Percentiles rank a stretch among this genome's conserved stretches.
phyloP scores from a whole-genome alignment of 164 flowering plant genomes.

The Brasenia schreberi region DNA sequence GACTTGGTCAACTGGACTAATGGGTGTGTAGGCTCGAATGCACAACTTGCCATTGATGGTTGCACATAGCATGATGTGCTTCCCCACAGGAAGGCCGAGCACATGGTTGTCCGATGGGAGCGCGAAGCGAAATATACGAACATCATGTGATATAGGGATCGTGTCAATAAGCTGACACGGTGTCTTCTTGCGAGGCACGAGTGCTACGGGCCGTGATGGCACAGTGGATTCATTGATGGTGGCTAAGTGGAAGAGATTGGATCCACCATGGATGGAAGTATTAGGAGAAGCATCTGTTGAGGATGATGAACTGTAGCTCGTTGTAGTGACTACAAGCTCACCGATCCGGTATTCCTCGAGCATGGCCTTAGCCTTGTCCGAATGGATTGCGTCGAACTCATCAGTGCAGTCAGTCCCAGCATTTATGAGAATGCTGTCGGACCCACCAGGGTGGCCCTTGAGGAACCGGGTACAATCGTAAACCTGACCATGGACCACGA shows the following conservation, averaged over 20 bases:
- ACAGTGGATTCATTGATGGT: conserved; percentile 42
- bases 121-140: conserved; percentile 55
- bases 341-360: conserved; percentile 69
- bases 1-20: conserved; percentile 45
- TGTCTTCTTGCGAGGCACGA: conserved; percentile 52
- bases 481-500: conserved; percentile 82
- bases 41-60: conserved; percentile 55
- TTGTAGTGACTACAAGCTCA: conserved; percentile 32
- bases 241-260: conserved; percentile 21
- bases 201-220: conserved; percentile 19
- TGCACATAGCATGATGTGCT: conserved; percentile 78
- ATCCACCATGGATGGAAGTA: conserved; percentile 50
- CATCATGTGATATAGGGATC: conserved; percentile 55
- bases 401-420: conserved; percentile 96
- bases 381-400: conserved; percentile 95
- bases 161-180: conserved; percentile 57
- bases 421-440: conserved; percentile 89
- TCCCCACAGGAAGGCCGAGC: conserved; percentile 78
- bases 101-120: conserved; percentile 57
- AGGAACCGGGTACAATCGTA: conserved; percentile 87
- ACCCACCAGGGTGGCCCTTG: conserved; percentile 89
- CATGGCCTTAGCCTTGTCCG: conserved; percentile 76
- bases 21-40: conserved; percentile 90
- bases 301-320: conserved; percentile 55
- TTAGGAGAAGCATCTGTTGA: conserved; percentile 27